phyloP scores from a whole-genome alignment of 345 rosid genomes.

The Citrus maxima region DNA sequence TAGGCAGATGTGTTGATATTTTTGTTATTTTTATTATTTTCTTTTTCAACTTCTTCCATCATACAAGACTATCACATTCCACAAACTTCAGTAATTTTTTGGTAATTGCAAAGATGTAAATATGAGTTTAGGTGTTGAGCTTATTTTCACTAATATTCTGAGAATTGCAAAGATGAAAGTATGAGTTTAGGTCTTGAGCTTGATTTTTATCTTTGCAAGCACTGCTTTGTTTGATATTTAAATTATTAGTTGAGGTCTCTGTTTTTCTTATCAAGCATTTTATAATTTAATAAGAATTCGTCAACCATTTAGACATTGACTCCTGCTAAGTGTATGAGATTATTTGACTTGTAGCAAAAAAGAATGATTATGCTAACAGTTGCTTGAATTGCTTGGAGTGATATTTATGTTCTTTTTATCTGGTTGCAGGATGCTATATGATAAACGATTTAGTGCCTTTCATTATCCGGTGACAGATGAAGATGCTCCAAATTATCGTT shows the following conservation, averaged over 20 bases:
- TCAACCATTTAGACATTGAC: background rate
- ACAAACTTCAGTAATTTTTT: background rate
- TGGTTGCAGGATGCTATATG: slow-evolving; percentile 70
- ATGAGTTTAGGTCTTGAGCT: background rate
- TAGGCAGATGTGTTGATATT: no score
- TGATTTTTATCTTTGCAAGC: background rate
- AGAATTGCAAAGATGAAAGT: background rate
- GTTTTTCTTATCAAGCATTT: background rate
- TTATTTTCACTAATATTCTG: background rate
- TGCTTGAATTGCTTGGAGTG: background rate
- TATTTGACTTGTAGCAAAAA: background rate
- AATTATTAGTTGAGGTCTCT: background rate
- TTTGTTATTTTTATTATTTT: no score
- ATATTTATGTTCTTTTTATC: background rate
- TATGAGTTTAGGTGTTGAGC: background rate
- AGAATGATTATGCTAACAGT: background rate
- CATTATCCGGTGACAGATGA: slow-evolving; percentile 94
- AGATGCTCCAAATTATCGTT: slow-evolving; percentile 92
- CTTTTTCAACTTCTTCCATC: background rate
- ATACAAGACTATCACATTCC: background rate
- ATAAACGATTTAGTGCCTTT: slow-evolving; percentile 86
- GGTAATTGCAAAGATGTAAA: background rate
- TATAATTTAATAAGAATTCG: background rate
- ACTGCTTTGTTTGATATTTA: no score
- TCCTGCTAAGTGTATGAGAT: background rate